A percentile compares a stretch with the other conserved stretches of the same genome.
These are phyloP conservation scores for Candida berthetii DNA, from an alignment of 805 yeast genomes.

Conservation along the genomic window DNA sequence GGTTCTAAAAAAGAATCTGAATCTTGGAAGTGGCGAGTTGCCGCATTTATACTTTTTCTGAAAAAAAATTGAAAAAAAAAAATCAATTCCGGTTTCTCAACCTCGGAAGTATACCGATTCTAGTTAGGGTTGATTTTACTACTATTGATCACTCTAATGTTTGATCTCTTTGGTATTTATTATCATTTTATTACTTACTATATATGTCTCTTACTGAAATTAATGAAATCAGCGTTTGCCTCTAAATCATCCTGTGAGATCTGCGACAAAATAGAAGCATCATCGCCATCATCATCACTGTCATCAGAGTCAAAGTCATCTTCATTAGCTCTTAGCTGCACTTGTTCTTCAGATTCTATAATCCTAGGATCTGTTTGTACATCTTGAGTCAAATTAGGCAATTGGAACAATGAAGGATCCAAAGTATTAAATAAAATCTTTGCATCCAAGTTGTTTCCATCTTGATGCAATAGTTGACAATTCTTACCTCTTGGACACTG, in stretches of 20 bases:
- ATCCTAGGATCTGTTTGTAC: constrained; percentile 17
- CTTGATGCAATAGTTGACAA: constrained; percentile 50
- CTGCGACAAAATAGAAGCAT: not conserved
- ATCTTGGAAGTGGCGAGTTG: not conserved
- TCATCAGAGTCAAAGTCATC: constrained; percentile 7
- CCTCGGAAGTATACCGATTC: not conserved
- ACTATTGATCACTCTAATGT: too few species aligned
- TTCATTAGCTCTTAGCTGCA: constrained; percentile 4
- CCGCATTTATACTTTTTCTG: not conserved
- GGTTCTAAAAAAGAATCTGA: constrained; percentile 22
- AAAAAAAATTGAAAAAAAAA: not conserved
- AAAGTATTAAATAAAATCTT: constrained; percentile 16
- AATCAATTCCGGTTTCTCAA: not conserved
- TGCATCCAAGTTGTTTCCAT: constrained; percentile 18
- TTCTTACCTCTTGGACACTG: constrained; percentile 44
- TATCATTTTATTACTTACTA: not conserved
- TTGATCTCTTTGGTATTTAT: too few species aligned
- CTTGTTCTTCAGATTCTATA: constrained; percentile 11
- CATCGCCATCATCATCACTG: not conserved
- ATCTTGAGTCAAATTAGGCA: constrained; percentile 15
- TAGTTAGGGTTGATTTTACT: too few species aligned
- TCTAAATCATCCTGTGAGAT: constrained; percentile 8
- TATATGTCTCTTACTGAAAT: constrained; percentile 7
- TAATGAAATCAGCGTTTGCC: constrained; percentile 20
- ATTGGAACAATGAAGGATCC: constrained; percentile 11